Base-by-base conservation (phyloP, 192 early-diverging fungal species). In the Coemansia sp. region DNA sequence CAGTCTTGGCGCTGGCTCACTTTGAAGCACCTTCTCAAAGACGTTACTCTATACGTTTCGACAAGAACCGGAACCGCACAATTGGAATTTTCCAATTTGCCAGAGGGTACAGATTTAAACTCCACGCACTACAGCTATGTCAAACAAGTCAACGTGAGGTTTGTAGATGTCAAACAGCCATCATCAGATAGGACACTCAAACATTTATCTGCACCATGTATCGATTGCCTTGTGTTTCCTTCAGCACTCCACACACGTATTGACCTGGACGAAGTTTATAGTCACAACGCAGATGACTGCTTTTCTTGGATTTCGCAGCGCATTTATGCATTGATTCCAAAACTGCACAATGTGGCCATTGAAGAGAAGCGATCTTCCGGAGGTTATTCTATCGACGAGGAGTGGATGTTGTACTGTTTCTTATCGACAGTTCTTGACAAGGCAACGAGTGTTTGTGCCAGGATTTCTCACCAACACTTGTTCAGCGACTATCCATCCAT, bases 11-110 rank as follows among this genome's bases (percentile, higher is more conserved):
- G 19, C 20, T 4, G 41, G 10, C 25, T 36, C 9, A 15, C 31
- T 54, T 20, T 34, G 6, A 22, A 37, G 15, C 10, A 28, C 17
- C 7, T 20, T 41, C 23, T 63, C 57, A 17, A 29, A 52, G 30
- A 45, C 17, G 6, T 13, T 30, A 57, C 38, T 52, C 41, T 59
- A 56, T 58, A 4, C 23, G 31, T 17, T 40, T 56, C 38, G 10
- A 31, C 41, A 2, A 6, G n/a, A 14, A 30, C 9, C 15, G 17
- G 6, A 45, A 42, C 57, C 33, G 67, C 53, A 50, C 65, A 11
- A 23, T 17, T 42, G 6, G 22, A 23, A 11, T 23, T 23, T 23
- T 0, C 6, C 5, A 0, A 25, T 23, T 47, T 47, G 20, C 44
- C 44, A 20, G 6, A 47, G 44, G 6, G 23, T 47, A 5, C 23